These are phyloP conservation scores for Aeschynomene evenia DNA, from an alignment of 306 rosid genomes.

Conservation along the genomic window DNA sequence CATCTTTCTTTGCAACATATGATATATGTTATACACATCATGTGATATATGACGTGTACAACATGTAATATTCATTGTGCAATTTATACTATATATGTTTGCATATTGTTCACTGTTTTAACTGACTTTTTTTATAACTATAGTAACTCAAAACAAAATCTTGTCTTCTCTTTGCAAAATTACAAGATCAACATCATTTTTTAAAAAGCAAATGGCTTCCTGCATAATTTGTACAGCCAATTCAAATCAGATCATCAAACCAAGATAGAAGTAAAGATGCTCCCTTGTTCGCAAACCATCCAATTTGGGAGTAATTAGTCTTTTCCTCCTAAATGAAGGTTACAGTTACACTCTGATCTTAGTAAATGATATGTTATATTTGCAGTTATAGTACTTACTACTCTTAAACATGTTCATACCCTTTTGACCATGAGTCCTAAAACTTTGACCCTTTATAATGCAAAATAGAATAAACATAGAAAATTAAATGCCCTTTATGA, in stretches of 20 bases:
- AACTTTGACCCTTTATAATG: neutral
- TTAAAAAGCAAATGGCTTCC: neutral
- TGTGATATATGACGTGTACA: no score
- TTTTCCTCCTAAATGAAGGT: neutral
- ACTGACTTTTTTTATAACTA: no score
- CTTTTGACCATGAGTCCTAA: neutral
- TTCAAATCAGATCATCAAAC: neutral
- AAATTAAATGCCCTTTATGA: neutral
- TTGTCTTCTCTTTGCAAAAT: no score
- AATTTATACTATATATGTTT: no score
- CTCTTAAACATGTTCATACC: neutral
- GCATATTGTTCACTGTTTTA: no score
- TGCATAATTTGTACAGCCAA: neutral
- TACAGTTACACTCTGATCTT: neutral
- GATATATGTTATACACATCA: no score
- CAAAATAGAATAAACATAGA: neutral
- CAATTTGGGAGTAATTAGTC: neutral
- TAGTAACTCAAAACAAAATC: no score
- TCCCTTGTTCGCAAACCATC: conserved; percentile 3
- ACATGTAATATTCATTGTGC: no score
- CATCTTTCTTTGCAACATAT: no score
- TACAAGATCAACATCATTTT: no score
- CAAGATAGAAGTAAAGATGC: neutral
- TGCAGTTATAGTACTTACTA: neutral
- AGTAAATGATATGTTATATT: conserved; percentile 19